Evolutionary conservation across 148 eudicot species (phyloP).

Genomic region (Fagopyrum tataricum): DNA sequence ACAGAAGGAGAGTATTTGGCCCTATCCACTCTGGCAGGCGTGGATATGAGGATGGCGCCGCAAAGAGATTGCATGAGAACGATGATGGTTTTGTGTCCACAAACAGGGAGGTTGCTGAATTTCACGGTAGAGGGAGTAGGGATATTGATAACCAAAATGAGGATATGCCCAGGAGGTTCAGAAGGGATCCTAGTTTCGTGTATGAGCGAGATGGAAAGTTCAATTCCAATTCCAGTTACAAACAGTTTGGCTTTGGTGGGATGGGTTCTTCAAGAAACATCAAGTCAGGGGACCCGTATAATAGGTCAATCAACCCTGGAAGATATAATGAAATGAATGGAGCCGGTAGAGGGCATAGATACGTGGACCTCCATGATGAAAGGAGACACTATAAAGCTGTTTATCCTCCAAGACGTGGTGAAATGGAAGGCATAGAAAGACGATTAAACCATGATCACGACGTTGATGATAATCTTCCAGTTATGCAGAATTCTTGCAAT

Average conservation of each 20-base stretch:
- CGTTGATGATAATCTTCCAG: constrained; percentile 18
- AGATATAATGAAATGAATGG: constrained; percentile 23
- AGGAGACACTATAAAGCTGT: constrained; percentile 17
- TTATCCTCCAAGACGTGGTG: constrained; percentile 19
- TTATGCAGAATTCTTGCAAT: not conserved
- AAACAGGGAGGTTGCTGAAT: constrained; percentile 25
- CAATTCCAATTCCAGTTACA: constrained; percentile 19
- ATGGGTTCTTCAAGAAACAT: constrained; percentile 22
- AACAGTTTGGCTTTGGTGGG: constrained; percentile 21
- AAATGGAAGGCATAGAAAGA: constrained; percentile 18
- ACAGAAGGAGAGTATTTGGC: constrained; percentile 25
- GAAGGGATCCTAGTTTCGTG: constrained; percentile 23
- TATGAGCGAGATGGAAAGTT: constrained; percentile 24
- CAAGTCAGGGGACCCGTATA: constrained; percentile 24
- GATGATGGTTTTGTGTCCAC: constrained; percentile 22
- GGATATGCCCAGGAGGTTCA: constrained; percentile 27
- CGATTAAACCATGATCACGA: constrained; percentile 13
- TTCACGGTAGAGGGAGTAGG: constrained; percentile 28
- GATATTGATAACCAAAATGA: constrained; percentile 24
- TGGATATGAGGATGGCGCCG: constrained; percentile 22
- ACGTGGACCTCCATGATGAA: constrained; percentile 20
- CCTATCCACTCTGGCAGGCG: constrained; percentile 21
- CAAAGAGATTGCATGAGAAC: constrained; percentile 20
- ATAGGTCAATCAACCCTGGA: constrained; percentile 20
- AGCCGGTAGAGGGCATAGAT: constrained; percentile 22